A percentile compares a stretch with the other conserved stretches of the same genome.
phyloP scores from a whole-genome alignment of 768 basidiomycete genomes.

The Lentinula aciculospora region DNA sequence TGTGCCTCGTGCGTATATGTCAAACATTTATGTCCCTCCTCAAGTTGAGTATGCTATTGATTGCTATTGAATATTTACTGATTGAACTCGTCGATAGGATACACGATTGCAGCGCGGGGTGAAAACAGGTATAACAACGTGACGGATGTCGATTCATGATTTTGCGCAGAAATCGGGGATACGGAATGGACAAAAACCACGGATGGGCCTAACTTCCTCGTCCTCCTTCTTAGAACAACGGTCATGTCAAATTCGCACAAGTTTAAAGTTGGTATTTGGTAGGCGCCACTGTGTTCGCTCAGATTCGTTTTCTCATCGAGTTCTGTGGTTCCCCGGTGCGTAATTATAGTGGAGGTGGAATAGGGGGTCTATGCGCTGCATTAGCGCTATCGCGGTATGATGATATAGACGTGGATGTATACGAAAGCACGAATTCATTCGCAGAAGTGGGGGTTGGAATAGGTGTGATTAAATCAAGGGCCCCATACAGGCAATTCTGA shows the following conservation, averaged over 20 bases:
- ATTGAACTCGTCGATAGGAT: too few species aligned
- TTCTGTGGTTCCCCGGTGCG: not conserved
- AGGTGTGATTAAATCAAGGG: slow-evolving; percentile 10
- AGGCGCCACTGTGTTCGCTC: not conserved
- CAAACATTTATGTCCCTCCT: too few species aligned
- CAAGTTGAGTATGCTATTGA: too few species aligned
- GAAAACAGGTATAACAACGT: too few species aligned
- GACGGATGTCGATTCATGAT: too few species aligned
- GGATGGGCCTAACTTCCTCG: not conserved
- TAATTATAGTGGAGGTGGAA: not conserved
- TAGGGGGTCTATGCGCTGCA: slow-evolving; percentile 22
- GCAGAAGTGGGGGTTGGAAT: slow-evolving; percentile 40
- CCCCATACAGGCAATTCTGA: too few species aligned
- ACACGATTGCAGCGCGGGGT: too few species aligned
- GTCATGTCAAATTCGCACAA: not conserved
- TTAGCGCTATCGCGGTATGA: slow-evolving; percentile 22
- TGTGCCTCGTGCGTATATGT: too few species aligned
- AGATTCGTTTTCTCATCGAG: not conserved
- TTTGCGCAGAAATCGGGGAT: not conserved
- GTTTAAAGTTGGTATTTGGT: not conserved
- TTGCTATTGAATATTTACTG: too few species aligned
- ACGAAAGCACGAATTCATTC: slow-evolving; percentile 34
- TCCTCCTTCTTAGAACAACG: not conserved
- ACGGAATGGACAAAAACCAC: not conserved
- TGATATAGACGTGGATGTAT: slow-evolving; percentile 35